Base-by-base conservation (phyloP, 2,329 filamentous ascomycete genomes). In the Shiraia sp. region DNA sequence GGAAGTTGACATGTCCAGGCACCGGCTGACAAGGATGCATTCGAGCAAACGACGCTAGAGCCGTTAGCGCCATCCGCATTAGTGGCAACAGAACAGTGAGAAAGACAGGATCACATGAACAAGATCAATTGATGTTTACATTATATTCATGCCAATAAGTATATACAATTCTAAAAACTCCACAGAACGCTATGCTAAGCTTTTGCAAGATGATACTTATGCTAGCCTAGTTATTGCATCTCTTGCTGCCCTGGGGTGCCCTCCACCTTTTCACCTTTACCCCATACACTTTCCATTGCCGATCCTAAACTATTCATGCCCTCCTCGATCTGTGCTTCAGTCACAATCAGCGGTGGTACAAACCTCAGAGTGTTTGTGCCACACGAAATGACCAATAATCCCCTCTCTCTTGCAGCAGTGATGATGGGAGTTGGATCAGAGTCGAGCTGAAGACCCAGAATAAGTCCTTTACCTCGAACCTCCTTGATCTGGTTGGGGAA, bases 281-380 rank as follows among this genome's bases (percentile, higher is more conserved):
- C 56, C 65, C 79, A 77, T 3, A 83, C 79, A 27, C 72, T 78
- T 26, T 74, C 71, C 72, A 86, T 79, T 4, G 82, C 79, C 56
- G 88, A 79, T 53, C 85, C 86, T 46, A 97, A 66, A 38, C 96
- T 90, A 29, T 75, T 73, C 68, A 96, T 73, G 0, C 89, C 90
- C 51, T 86, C 77, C 54, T 84, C 76, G 53, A 97, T 93, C 78
- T 96, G 88, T 17, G 80, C 81, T 55, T 89, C 83, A 1, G 82
- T 86, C 43, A 99, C 87, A 5, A 85, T 83, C 62, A 99, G 73
- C 47, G 89, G 87, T 23, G 93, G 93, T 42, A 97, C 90, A 59
- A 99, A 96, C 33, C 93, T 79, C 55, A 99, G 72, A 7, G 91
- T 96, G 65, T 97, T 96, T 22, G 85, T 90, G 1, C 93, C 93